Evolutionary conservation across 768 basidiomycete genomes (phyloP).

Genomic region (Russula olivacea): DNA sequence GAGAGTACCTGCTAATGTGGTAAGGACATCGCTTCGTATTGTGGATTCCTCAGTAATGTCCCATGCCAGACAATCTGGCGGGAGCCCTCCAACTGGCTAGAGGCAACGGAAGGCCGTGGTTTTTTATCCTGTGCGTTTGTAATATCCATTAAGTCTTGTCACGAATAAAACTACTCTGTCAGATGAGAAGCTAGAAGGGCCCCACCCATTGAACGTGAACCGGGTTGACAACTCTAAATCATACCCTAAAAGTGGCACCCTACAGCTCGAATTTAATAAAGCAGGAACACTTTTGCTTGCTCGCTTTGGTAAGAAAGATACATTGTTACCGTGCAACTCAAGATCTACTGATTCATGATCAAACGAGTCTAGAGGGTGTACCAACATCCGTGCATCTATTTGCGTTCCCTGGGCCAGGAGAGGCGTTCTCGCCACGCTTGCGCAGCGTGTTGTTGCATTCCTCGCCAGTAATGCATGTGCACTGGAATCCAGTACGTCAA

Average conservation of each 20-base stretch:
- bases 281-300: constrained; percentile 67
- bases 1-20: constrained; percentile 50
- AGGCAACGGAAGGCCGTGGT: constrained; percentile 75
- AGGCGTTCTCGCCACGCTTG: constrained; percentile 54
- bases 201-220: constrained; percentile 45
- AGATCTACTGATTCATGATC: constrained; percentile 16
- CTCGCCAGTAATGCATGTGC: constrained; percentile 55
- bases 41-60: constrained; percentile 7
- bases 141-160: background rate
- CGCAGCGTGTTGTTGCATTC: constrained; percentile 63
- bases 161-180: background rate
- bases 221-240: constrained; percentile 56
- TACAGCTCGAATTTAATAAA: constrained; percentile 77
- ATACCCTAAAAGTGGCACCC: constrained; percentile 58
- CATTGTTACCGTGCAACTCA: background rate
- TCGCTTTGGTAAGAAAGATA: constrained; percentile 54
- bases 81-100: constrained; percentile 81
- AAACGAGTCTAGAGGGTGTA: constrained; percentile 45
- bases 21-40: constrained; percentile 34
- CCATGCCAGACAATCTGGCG: constrained; percentile 66
- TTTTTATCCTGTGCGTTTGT: constrained; percentile 71
- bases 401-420: constrained; percentile 57
- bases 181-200: constrained; percentile 64
- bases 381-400: constrained; percentile 65
- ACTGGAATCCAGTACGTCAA: constrained; percentile 83